phyloP scores from a whole-genome alignment of 1,284 basidiomycete species.

The Sphagnurus paluster region DNA sequence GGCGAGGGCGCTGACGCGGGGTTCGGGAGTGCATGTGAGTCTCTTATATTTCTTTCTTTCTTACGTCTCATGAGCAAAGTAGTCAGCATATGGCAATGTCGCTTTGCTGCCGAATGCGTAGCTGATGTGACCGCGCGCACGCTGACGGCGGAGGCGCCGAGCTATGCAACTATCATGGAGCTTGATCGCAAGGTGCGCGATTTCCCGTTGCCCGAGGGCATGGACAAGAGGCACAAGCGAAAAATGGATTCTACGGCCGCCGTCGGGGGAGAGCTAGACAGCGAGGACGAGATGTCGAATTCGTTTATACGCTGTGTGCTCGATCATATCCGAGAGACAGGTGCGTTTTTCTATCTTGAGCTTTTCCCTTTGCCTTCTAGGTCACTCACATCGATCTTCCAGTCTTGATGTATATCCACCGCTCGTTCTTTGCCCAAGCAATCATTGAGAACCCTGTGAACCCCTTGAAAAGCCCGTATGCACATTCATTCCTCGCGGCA shows the following conservation, averaged over 20 bases:
- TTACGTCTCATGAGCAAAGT: background rate
- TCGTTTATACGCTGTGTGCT: slow-evolving; percentile 52
- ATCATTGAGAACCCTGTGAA: slow-evolving; percentile 61
- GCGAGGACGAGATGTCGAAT: slow-evolving; percentile 30
- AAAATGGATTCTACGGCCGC: slow-evolving; percentile 2
- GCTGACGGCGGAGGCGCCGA: slow-evolving; percentile 60
- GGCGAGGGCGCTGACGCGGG: slow-evolving; percentile 30
- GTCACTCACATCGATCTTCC: background rate
- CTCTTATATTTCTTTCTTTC: background rate
- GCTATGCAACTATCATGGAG: slow-evolving; percentile 69
- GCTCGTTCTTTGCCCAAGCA: slow-evolving; percentile 69
- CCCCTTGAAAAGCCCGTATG: slow-evolving; percentile 58
- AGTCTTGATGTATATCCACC: slow-evolving; percentile 71
- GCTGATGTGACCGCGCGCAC: slow-evolving; percentile 65
- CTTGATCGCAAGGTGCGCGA: slow-evolving; percentile 71
- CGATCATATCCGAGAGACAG: slow-evolving; percentile 54
- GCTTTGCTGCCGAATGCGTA: slow-evolving; percentile 65
- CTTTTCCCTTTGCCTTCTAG: background rate
- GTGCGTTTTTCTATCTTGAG: slow-evolving; percentile 29
- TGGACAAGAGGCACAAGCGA: slow-evolving; percentile 7
- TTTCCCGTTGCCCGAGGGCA: slow-evolving; percentile 50
- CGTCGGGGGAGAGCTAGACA: background rate
- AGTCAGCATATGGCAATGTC: slow-evolving; percentile 63
- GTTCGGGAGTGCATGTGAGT: slow-evolving; percentile 43
- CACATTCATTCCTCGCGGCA: slow-evolving; percentile 64